Evolutionary conservation across 2,329 filamentous ascomycete genomes (phyloP), one percentile per base, ranked within the genome.

Genomic region (Dothistroma septosporum): DNA sequence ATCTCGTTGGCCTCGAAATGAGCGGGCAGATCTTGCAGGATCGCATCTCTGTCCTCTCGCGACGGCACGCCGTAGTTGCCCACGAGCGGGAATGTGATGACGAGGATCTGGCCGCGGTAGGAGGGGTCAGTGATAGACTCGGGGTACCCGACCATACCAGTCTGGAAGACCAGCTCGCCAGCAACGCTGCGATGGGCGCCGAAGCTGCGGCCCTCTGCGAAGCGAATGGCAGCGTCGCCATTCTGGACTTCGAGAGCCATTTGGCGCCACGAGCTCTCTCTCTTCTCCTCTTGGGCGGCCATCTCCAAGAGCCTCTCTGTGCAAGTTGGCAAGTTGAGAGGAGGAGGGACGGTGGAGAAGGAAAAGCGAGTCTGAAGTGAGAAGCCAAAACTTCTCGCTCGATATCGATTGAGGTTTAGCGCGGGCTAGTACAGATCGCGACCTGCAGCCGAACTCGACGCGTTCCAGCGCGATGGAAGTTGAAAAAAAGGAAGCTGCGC

Each of bases 121-220:
- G 90, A 93, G 68, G 90, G 90, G 74, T 94, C 90, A 63, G 90
- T 93, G 70, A 94, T 83, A 53, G 89, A 95, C 82, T 99, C 94
- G 47, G 94, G 92, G 76, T 99, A 99, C 73, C 94, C 94, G 70
- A 97, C 94, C 92, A 97, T 96, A 78, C 94, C 94, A 61, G 94
- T 99, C 84, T 97, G 93, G 82, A 99, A 99, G 79, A 99, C 94
- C 76, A 99, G 83, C 83, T 99, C 94, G 76, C 94, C 94, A 68
- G 93, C 90, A 73, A 95, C 87, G 80, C 91, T 96, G 84, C 92
- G 96, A 73, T 91, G 84, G 66, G 93, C 92, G 78, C 94, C 94
- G 76, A 99, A 99, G 84, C 92, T 96, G 82, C 91, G 92, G 70
- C 94, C 94, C 76, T 95, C 90, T 82, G 92, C 96, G 74, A 91